Base-by-base conservation (phyloP, 2,329 filamentous ascomycete species). In the Botryosphaeria dothidea region DNA sequence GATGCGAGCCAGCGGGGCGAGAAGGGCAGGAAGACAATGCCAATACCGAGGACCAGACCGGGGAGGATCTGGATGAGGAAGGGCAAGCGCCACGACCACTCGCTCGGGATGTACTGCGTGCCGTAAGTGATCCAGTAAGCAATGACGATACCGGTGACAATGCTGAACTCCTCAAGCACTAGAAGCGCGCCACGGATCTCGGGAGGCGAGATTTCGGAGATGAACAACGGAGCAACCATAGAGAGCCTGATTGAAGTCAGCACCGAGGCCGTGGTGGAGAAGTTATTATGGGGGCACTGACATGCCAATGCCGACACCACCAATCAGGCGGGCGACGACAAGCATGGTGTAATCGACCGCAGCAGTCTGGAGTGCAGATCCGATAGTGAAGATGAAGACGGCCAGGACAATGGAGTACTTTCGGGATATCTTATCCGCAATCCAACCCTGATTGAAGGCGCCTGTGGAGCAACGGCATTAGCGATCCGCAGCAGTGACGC, bases 41-140 rank as follows among this genome's bases (percentile, higher is more conserved):
- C 80, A 31, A 71, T 49, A 51, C 78, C 74, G 29, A 81, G 70
- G 65, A 77, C 70, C 3, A 79, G 68, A 9, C 79, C 79, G 4
- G 78, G 76, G 4, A 80, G 69, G 66, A 81, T 79, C 64, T 84
- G 82, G 4, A 84, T 71, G 3, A 78, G 73, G 65, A 83, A 83
- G 0, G 83, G 82, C 0, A 85, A 73, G 6, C 81, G 75, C 69
- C 79, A 84, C 3, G 82, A 72, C 71, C 75, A 77, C 67, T 82
- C 77, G 34, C 77, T 70, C 0, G 73, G 66, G 45, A 84, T 78
- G 67, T 77, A 75, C 5, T 77, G 72, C 0, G 83, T 85, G 0
- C 79, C 84, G 64, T 85, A 87, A 0, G 82, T 83, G 41, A 84
- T 83, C 81, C 82, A 86, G 69, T 81, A 86, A 1, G 83, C 80